Base-by-base conservation (phyloP, 1,284 basidiomycete species). In the Sporisorium reilianum region DNA sequence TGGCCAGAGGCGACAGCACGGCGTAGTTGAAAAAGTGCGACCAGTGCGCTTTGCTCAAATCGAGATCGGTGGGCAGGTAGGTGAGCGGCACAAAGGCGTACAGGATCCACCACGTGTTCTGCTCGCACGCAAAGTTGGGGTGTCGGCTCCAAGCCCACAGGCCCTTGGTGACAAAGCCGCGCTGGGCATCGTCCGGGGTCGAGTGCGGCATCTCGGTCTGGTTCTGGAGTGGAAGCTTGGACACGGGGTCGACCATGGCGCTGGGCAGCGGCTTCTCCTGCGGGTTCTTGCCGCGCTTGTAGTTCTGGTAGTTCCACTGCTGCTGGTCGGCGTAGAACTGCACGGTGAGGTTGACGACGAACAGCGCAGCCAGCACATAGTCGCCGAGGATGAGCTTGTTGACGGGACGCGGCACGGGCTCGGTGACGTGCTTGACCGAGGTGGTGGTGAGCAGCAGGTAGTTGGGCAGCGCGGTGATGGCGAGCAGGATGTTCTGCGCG, bases 291-390 rank as follows among this genome's bases (percentile, higher is more conserved):
- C 78, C 80, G 64, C 90, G 89, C 86, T 98, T 97, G 86, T 90
- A 93, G 8, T 89, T 89, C 81, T 89, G 88, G 81, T 89, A 97
- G 4, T 90, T 89, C 85, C 90, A 95, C 82, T 97, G 95, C 82
- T 95, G 93, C 78, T 95, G 93, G 85, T 98, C 95, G 5, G 94
- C 89, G 1, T 88, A 89, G 85, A 93, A 93, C 83, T 97, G 94
- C 49, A 90, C 74, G 3, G 86, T 87, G 42, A 94, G 85, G 30
- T 89, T 87, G 40, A 89, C 64, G 16, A 94, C 85, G 5, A 90
- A 89, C 0, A 91, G 84, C 0, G 85, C 82, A 2, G 90, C 87
- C 28, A 95, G 87, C n/a, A 88, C 57, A 72, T 89, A 89, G 83
- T 97, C 95, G 20, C 90, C 89, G 0, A 85, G 76, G 48, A 86